Evolutionary conservation across 352 stramenopile species (phyloP).

Genomic region (Pythium oligandrum): DNA sequence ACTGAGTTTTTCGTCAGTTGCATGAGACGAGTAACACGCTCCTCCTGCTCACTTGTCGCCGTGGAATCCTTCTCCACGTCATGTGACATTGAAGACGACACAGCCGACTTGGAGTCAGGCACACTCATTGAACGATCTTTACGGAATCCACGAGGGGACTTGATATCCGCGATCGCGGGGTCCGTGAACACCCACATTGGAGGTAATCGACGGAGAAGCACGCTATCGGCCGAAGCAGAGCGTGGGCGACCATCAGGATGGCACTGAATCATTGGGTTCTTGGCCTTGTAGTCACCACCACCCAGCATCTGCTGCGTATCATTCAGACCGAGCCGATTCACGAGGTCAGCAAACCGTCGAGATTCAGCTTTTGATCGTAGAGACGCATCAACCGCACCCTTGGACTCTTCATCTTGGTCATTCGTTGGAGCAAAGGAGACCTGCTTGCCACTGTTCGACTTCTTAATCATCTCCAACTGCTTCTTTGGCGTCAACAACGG

Average conservation of each 20-base stretch:
- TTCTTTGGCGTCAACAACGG: not conserved
- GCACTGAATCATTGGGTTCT: not conserved
- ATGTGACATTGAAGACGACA: conserved; percentile 1
- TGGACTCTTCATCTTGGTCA: no score
- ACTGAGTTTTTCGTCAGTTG: not conserved
- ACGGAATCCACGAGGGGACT: not conserved
- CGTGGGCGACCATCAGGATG: conserved; percentile 12
- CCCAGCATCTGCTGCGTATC: conserved; percentile 20
- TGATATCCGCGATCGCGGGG: not conserved
- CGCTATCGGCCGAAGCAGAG: conserved; percentile 24
- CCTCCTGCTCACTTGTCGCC: not conserved
- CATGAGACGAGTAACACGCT: not conserved
- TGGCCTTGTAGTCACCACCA: conserved; percentile 10
- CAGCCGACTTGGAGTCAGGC: conserved; percentile 7
- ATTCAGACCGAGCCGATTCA: conserved; percentile 22
- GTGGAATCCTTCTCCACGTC: not conserved
- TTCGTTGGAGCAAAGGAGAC: conserved; percentile 14
- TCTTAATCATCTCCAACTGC: not conserved
- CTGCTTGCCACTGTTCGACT: conserved; percentile 14
- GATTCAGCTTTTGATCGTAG: conserved; percentile 12
- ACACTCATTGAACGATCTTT: conserved; percentile 24
- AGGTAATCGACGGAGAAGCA: conserved; percentile 18
- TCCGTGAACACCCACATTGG: conserved; percentile 22
- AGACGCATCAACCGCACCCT: no score
- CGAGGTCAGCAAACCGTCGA: conserved; percentile 19